Base-by-base conservation (phyloP, 2,329 filamentous ascomycete species). In the Aspergillus sp. region DNA sequence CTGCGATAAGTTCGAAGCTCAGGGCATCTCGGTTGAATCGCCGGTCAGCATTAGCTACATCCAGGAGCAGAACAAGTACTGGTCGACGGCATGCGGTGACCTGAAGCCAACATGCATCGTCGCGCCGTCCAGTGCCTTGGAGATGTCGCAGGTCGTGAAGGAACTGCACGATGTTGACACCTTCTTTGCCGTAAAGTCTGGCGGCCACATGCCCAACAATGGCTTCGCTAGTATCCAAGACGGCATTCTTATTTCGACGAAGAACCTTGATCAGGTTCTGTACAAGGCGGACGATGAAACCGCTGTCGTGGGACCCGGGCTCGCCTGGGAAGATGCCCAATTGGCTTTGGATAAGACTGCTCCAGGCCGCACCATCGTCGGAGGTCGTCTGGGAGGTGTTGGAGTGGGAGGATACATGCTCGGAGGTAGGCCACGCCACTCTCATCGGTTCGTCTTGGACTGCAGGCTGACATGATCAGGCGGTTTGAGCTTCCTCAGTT, bases 141-240 rank as follows among this genome's bases (percentile, higher is more conserved):
- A 85, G 60, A 79, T 85, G 35, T 73, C 80, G 0, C 71, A 73
- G 9, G 74, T 82, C n/a, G 72, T 85, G 44, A 73, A 72, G 22
- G 70, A 79, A 26, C 72, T 85, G 11, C 73, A 71, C 7, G 65
- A 74, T 32, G 74, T 74, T 40, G 70, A 74, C 35, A 78, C 78
- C 50, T 66, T 79, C 5, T 81, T 85, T 44, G 83, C 81, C 19
- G 73, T 83, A 66, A 76, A 79, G 62, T 74, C 76, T 9, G 80
- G 79, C 7, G 76, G 76, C 0, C 76, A 79, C 59, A 73, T 74
- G 51, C 73, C 73, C 1, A 78, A 76, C 52, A 73, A 74, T 52
- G 73, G 73, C 32, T 78, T 76, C 52, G 71, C 74, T 3, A 77
- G 73, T 57, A 73, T 76, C 41, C 69, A 74, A 42, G 71, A 71